phyloP scores from a whole-genome alignment of 2,329 filamentous ascomycete species.

The Orbilia javanica region DNA sequence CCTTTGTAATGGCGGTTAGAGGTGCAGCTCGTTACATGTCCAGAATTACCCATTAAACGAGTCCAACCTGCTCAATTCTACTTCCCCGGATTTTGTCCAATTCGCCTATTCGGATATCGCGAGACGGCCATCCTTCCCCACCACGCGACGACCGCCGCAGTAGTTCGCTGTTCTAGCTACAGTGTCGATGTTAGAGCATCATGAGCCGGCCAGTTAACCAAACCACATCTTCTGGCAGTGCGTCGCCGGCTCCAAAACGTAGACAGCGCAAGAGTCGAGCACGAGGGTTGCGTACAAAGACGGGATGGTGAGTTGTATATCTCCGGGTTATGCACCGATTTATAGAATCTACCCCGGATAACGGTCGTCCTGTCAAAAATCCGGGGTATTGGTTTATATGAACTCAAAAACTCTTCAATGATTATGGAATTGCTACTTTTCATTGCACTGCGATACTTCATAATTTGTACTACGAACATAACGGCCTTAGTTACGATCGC shows the following conservation, averaged over 20 bases:
- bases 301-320: conserved; percentile 64
- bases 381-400: conserved; percentile 31
- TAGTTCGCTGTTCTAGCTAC: conserved; percentile 7
- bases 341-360: conserved; percentile 24
- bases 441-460: not conserved
- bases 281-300: conserved; percentile 67
- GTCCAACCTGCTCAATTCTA: conserved; percentile 21
- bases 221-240: conserved; percentile 39
- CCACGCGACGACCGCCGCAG: conserved; percentile 11
- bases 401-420: conserved; percentile 17
- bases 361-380: conserved; percentile 1
- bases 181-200: not conserved
- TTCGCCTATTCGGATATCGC: conserved; percentile 57
- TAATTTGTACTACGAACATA: not conserved
- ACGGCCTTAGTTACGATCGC: not conserved
- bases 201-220: conserved; percentile 45
- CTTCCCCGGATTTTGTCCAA: conserved; percentile 57
- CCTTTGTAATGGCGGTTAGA: conserved; percentile 35
- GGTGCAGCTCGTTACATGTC: conserved; percentile 40
- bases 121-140: conserved; percentile 52
- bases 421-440: not conserved
- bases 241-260: conserved; percentile 47
- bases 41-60: conserved; percentile 52
- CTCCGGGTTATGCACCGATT: conserved; percentile 8
- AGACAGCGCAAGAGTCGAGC: conserved; percentile 64